Conservation (phyloP, 2,329 filamentous ascomycete genomes). For the Penicillium sp. region DNA sequence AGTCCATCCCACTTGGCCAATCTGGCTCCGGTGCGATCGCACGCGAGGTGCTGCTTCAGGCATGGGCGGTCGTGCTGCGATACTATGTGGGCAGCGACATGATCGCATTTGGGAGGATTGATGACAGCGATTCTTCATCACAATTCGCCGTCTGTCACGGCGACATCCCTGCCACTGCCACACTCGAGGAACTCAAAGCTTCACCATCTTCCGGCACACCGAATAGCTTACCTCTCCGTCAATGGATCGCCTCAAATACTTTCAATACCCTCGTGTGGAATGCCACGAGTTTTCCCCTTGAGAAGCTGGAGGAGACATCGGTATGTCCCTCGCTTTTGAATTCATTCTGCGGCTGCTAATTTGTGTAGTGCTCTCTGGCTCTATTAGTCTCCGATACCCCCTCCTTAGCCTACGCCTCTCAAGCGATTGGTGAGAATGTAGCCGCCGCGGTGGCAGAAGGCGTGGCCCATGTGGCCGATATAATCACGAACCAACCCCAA, state of each 20-base stretch:
- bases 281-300: neutral
- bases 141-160: slow-evolving; percentile 10
- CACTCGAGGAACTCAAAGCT: slow-evolving; percentile 1
- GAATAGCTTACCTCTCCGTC: neutral
- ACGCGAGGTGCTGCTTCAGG: slow-evolving; percentile 1
- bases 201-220: neutral
- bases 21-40: neutral
- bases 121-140: neutral
- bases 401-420: slow-evolving; percentile 5
- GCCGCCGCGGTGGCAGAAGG: slow-evolving; percentile 9
- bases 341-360: neutral
- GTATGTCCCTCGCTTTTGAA: neutral
- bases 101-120: slow-evolving; percentile 7
- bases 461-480: slow-evolving; percentile 3
- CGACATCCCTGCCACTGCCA: slow-evolving; percentile 3
- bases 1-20: slow-evolving; percentile 6
- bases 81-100: slow-evolving; percentile 12
- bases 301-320: slow-evolving; percentile 8
- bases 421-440: slow-evolving; percentile 9
- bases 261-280: slow-evolving; percentile 15
- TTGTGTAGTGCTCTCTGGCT: slow-evolving; percentile 1
- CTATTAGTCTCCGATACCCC: slow-evolving; percentile 4
- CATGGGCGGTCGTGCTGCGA: slow-evolving; percentile 11
- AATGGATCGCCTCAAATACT: slow-evolving; percentile 11
- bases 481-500: neutral